Base-by-base conservation (phyloP, 371 early-diverging fungal species). In the Mucor piriformis region DNA sequence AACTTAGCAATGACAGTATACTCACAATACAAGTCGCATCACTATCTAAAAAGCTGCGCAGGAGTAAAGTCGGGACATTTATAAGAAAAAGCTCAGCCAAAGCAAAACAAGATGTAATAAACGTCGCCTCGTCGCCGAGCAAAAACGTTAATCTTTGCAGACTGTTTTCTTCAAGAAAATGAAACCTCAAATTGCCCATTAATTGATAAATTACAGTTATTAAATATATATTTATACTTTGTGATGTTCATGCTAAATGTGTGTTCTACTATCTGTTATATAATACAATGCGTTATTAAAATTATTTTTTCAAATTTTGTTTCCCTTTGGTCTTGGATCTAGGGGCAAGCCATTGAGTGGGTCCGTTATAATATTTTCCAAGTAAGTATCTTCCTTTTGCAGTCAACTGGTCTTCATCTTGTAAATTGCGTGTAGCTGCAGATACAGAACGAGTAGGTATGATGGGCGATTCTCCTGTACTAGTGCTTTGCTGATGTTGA, bases 361-460 rank as follows among this genome's bases (percentile, higher is more conserved):
- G 69, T 6, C 72, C 68, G 43, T 59, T 73, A 37, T 73, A 73
- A 37, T 66, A 61, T 55, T 69, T 73, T 15, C 73, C 73, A 10
- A 73, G 54, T 32, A 73, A 27, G 11, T 66, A 53, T 33, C 54
- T 61, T 18, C 73, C 69, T 47, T 69, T 73, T 3, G 51, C 35
- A 11, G 49, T 38, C 1, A 58, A 44, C 8, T 71, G 64, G 13
- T 63, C 64, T 29, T 59, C 56, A 5, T 59, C 43, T 0, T 34
- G 42, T 6, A 56, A 33, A 27, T 46, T 43, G 8, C 52, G 50
- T 24, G 59, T 40, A 7, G 48, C 7, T 24, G 33, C 50, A 5
- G 65, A 65, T 6, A 55, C 18, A 3, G 55, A 38, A 16, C 42
- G 58, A 49, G 37, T n/a, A 21, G 27, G 59, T 11, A 47, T 23